Conservation (phyloP, 108 stramenopile species). For the Pseudonitzschia multistriata region DNA sequence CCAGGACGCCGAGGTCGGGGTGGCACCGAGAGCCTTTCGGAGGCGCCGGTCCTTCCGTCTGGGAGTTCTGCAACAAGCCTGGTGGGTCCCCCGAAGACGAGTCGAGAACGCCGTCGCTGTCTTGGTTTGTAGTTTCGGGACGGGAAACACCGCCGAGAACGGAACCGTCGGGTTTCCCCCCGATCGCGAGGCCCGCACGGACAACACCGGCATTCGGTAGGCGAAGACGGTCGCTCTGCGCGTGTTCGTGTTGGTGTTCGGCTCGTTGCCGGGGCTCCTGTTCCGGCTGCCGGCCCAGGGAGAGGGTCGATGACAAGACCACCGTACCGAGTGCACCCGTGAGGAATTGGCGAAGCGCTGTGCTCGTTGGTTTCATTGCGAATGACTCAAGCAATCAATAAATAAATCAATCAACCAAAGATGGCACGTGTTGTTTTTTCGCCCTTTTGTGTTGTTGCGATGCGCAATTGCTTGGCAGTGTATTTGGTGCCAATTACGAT, state of each 20-base stretch:
- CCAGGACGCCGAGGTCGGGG: slow-evolving; percentile 1
- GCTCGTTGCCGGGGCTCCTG: too few relatives aligned
- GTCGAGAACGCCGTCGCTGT: neutral
- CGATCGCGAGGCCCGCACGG: too few relatives aligned
- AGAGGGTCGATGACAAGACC: neutral
- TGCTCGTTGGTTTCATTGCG: neutral
- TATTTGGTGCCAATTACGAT: too few relatives aligned
- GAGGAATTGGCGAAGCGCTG: neutral
- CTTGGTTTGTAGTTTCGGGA: neutral
- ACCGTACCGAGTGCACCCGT: neutral
- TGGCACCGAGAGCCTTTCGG: neutral
- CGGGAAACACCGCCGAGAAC: too few relatives aligned
- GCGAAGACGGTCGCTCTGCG: neutral
- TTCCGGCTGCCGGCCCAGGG: neutral
- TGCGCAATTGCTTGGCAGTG: too few relatives aligned
- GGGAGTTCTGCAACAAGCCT: neutral
- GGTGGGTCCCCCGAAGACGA: too few relatives aligned
- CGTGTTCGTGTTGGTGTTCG: too few relatives aligned
- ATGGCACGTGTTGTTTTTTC: too few relatives aligned
- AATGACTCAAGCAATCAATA: too few relatives aligned
- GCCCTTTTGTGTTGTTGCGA: too few relatives aligned
- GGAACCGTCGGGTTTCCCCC: too few relatives aligned
- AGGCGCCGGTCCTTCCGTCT: neutral
- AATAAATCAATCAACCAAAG: too few relatives aligned
- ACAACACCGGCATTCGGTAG: neutral